Percentiles rank a stretch among this genome's conserved stretches.
These are phyloP conservation scores for Limonium bicolor DNA, from an alignment of 148 eudicot species.

Conservation along the genomic window DNA sequence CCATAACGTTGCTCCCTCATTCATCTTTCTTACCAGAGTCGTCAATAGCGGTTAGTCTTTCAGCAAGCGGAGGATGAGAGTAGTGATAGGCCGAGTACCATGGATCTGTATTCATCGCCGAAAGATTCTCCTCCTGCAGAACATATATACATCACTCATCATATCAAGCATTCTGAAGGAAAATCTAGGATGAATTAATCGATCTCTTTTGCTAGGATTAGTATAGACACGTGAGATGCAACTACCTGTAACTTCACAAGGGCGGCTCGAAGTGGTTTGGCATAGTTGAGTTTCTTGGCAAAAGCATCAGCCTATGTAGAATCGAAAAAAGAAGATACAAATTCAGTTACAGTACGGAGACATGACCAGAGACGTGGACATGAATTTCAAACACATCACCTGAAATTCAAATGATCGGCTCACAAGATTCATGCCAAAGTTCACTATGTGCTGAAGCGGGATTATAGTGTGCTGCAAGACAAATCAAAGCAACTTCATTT, in stretches of 20 bases:
- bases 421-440: conserved; percentile 82
- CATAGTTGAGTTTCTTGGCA: conserved; percentile 83
- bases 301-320: conserved; percentile 87
- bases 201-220: background rate
- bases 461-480: conserved; percentile 80
- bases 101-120: conserved; percentile 96
- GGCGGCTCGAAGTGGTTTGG: conserved; percentile 62
- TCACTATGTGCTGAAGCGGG: conserved; percentile 90
- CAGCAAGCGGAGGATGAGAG: conserved; percentile 96
- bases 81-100: conserved; percentile 97
- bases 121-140: conserved; percentile 79
- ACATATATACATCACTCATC: background rate
- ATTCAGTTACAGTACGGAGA: background rate
- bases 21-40: conserved; percentile 56
- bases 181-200: background rate
- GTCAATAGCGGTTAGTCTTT: conserved; percentile 76
- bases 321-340: conserved; percentile 4
- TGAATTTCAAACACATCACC: conserved; percentile 24
- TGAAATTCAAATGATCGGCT: conserved; percentile 96
- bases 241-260: conserved; percentile 88
- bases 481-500: too few species aligned
- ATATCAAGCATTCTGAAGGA: background rate
- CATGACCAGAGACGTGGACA: background rate
- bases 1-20: conserved; percentile 17
- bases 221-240: background rate